phyloP scores from a whole-genome alignment of 2,329 filamentous ascomycete species.

The Fusarium sororula region DNA sequence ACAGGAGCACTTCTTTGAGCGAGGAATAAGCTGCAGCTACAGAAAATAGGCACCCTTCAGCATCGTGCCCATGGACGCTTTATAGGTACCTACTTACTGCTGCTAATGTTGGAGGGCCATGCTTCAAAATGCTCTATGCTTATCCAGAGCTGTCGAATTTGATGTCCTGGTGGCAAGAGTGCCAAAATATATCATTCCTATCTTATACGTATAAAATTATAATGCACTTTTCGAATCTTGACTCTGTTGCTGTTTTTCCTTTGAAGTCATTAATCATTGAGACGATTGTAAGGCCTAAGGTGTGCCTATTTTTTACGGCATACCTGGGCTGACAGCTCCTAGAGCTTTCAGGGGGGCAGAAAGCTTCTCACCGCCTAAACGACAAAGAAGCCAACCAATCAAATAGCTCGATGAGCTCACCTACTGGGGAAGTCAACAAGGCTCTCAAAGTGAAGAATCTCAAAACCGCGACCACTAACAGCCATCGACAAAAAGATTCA shows the following conservation, averaged over 20 bases:
- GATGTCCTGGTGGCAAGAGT: background rate
- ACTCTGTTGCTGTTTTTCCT: background rate
- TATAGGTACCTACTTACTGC: background rate
- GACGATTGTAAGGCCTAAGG: background rate
- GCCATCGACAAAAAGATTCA: conserved; percentile 38
- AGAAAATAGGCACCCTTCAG: background rate
- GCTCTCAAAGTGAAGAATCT: conserved; percentile 45
- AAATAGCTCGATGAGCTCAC: conserved; percentile 31
- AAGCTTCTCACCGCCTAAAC: conserved; percentile 37
- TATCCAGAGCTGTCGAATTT: background rate
- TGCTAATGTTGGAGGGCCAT: background rate
- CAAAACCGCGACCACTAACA: conserved; percentile 41
- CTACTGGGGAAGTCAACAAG: conserved; percentile 43
- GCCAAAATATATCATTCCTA: background rate
- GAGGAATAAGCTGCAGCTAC: conserved; percentile 1
- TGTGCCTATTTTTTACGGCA: background rate
- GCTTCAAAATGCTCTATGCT: background rate
- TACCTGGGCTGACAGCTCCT: conserved; percentile 2
- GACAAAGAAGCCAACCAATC: conserved; percentile 31
- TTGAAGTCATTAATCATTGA: background rate
- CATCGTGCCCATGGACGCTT: background rate
- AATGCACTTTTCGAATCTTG: background rate
- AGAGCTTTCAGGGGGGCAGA: conserved; percentile 43
- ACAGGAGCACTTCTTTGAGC: background rate
- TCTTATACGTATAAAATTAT: background rate